These are phyloP conservation scores for Echinochloa phyllopogon DNA, from an alignment of 176 grass and related monocot species.

Conservation along the genomic window DNA sequence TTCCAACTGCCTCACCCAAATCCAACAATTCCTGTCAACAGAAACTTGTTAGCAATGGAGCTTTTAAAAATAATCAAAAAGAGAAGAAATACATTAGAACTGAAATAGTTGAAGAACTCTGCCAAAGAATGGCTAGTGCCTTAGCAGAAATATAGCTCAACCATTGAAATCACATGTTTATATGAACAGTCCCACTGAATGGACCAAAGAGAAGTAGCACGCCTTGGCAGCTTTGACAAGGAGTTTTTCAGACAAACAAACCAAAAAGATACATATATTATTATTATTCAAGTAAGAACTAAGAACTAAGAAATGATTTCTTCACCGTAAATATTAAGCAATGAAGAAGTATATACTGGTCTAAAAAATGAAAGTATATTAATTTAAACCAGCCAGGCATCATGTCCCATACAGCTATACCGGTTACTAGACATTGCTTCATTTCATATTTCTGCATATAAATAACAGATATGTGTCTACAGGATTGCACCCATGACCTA, in stretches of 20 bases:
- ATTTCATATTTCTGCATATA: background rate
- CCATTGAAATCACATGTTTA: slow-evolving; percentile 2
- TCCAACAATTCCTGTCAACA: slow-evolving; percentile 85
- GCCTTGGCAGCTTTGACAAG: background rate
- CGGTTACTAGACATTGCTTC: background rate
- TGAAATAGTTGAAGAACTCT: slow-evolving; percentile 20
- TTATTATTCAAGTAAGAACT: slow-evolving; percentile 5
- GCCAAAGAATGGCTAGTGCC: background rate
- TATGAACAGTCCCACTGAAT: slow-evolving; percentile 12
- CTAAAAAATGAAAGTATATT: background rate
- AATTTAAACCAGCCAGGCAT: background rate
- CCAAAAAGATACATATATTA: background rate
- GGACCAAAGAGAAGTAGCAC: slow-evolving; percentile 19
- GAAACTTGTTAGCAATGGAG: slow-evolving; percentile 32
- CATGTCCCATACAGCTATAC: background rate
- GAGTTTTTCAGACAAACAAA: slow-evolving; percentile 19
- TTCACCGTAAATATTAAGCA: slow-evolving; percentile 16
- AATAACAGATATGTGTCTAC: background rate
- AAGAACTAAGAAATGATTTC: background rate
- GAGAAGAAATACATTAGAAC: background rate
- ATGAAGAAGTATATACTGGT: background rate
- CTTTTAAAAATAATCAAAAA: slow-evolving; percentile 13
- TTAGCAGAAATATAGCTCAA: slow-evolving; percentile 15
- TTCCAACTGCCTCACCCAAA: slow-evolving; percentile 95
- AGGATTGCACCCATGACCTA: background rate